Evolutionary conservation across 176 grass and related monocot species (phyloP), one percentile per base, ranked within the genome.

Genomic region (Raddia guianensis): DNA sequence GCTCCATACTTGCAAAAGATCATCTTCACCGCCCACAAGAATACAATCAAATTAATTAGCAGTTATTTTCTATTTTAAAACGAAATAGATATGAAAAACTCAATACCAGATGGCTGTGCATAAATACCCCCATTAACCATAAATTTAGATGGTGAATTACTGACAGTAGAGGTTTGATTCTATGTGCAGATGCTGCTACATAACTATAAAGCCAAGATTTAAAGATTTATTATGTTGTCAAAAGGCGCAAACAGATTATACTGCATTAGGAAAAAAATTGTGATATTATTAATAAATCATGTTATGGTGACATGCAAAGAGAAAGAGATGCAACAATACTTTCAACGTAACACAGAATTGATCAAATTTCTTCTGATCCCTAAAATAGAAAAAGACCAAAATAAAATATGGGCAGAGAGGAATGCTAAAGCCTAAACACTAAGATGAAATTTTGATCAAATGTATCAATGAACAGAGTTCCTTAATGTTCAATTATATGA

Each of bases 1-100:
- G 72, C 95, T 98, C 92, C 95, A 98, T 82, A 98, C 88, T 93
- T 98, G 95, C 56, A 98, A 92, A 82, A 98, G 85, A 89, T 98
- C 92, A 84, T 98, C 90, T 89, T 98, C 92, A 69, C 95, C 92
- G 18, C 92, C 92, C 11, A 75, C 18, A 10, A 55, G 43, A 87
- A 32, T 63, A 77, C 49, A 87, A 33, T 67, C 5, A 72, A 72
- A 71, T 69, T 79, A 73, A 73, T 83, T 81, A 76, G 42, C 44
- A 63, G 63, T 19, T 13, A 64, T n/a, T 15, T 59, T 78, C 60
- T 33, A n/a, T 52, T 43, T 86, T 16, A 34, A 2, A 53, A 80
- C 21, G 1, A 67, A 65, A 49, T 44, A 19, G 2, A 35, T 16
- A 3, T 5, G 0, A 59, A 64, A 14, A 58, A 75, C 12, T 50